A percentile compares a stretch with the other conserved stretches of the same genome.
phyloP scores from a whole-genome alignment of 805 yeast species.

The Ogataea degrootiae region DNA sequence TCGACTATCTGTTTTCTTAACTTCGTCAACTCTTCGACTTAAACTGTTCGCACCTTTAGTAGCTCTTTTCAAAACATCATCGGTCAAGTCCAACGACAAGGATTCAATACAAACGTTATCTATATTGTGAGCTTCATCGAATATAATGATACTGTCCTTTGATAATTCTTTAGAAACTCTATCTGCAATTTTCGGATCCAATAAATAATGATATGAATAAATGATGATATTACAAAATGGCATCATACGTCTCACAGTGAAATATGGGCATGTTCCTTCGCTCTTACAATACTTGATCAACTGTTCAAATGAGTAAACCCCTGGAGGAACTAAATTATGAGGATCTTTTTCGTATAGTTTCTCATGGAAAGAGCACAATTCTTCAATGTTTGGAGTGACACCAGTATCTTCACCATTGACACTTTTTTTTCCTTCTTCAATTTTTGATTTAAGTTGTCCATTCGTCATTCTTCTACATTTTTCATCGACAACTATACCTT shows the following conservation, averaged over 20 bases:
- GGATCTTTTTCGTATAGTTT: constrained; percentile 83
- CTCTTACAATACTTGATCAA: constrained; percentile 71
- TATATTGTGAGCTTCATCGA: constrained; percentile 98
- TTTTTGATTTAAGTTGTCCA: constrained; percentile 72
- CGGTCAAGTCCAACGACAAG: constrained; percentile 84
- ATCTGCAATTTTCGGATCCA: constrained; percentile 96
- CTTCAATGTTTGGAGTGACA: constrained; percentile 37
- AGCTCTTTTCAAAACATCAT: constrained; percentile 81
- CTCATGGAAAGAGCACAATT: constrained; percentile 86
- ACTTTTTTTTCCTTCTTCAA: constrained; percentile 46
- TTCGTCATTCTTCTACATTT: constrained; percentile 92
- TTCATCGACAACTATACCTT: constrained; percentile 93
- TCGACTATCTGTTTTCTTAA: constrained; percentile 75
- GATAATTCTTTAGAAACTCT: constrained; percentile 89
- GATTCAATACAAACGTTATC: constrained; percentile 99
- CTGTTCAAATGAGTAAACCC: constrained; percentile 91
- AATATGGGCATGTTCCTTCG: constrained; percentile 88
- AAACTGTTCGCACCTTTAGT: constrained; percentile 80
- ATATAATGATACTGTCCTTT: constrained; percentile 88
- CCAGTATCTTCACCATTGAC: too few relatives aligned
- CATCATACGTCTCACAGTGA: constrained; percentile 97
- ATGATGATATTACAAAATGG: constrained; percentile 89
- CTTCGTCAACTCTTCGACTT: constrained; percentile 77
- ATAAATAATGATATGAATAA: constrained; percentile 91
- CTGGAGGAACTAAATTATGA: constrained; percentile 82